Percentiles rank a stretch among this genome's conserved stretches.
Evolutionary conservation across 1,284 basidiomycete species (phyloP).

Genomic region (Microbotryum intermedium): DNA sequence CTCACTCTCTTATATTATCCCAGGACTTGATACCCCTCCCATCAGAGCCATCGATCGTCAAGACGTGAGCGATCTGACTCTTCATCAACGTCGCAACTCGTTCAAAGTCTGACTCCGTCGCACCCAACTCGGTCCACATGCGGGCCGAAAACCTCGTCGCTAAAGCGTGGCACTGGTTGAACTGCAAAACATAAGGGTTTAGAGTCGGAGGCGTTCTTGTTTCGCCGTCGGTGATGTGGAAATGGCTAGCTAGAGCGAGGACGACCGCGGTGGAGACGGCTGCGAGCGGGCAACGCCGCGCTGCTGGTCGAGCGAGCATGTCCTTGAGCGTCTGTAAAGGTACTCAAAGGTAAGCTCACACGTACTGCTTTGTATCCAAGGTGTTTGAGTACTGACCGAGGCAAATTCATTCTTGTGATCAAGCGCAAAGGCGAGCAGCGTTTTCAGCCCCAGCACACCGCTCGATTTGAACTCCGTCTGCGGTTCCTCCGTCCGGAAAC

Average conservation of each 20-base stretch:
- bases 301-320: constrained; percentile 66
- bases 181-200: constrained; percentile 83
- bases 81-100: constrained; percentile 72
- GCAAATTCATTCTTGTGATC: constrained; percentile 70
- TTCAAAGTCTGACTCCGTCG: constrained; percentile 75
- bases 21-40: constrained; percentile 5
- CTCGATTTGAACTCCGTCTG: constrained; percentile 72
- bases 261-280: constrained; percentile 79
- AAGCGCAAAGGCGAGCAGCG: constrained; percentile 58
- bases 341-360: background rate
- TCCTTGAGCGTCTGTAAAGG: constrained; percentile 51
- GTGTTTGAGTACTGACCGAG: constrained; percentile 49
- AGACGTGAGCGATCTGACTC: constrained; percentile 53
- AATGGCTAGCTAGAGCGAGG: constrained; percentile 76
- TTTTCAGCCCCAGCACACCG: constrained; percentile 72
- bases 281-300: constrained; percentile 75
- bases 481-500: constrained; percentile 70
- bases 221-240: constrained; percentile 67
- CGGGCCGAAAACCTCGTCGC: constrained; percentile 81
- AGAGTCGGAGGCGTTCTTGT: constrained; percentile 48
- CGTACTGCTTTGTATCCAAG: background rate
- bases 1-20: constrained; percentile 44
- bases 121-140: constrained; percentile 91
- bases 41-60: constrained; percentile 9
- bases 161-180: constrained; percentile 58